Evolutionary conservation across 495 filamentous ascomycete genomes (phyloP), one percentile per base, ranked within the genome.

Genomic region (Terfezia boudieri): DNA sequence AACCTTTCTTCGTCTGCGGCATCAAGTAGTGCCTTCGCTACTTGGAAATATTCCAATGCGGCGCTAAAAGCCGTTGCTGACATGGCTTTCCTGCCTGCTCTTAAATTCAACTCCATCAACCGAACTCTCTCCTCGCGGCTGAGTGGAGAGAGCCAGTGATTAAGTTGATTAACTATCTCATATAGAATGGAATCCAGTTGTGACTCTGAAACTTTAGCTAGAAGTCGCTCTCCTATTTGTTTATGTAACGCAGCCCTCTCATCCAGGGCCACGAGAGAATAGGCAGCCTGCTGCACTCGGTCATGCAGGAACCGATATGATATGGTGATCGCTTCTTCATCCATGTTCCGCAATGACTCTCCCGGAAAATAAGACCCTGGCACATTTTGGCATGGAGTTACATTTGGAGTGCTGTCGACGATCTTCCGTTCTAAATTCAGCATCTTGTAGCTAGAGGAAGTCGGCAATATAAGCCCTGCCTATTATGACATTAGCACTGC

Each of bases 221-320:
- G 48, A 20, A 65, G 37, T 37, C 62, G 58, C 20, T 52, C 57
- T 23, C 62, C 62, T 55, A 65, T 62, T 59, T 62, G 61, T 23
- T 62, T 63, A 53, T 65, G 62, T 53, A 65, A 54, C 16, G 62
- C 62, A n/a, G 59, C 54, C 11, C 62, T 59, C 37, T 65, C 62
- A 36, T 56, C 55, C 20, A 16, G 36, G 6, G 62, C 59, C 50
- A 65, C 61, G 37, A 65, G 56, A 2, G 59, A 63, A 53, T 65
- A 65, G 32, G 62, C 62, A 12, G 62, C 62, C 37, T 65, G 62
- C 16, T 60, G 62, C 20, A 65, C 62, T 35, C 62, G 58, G 48
- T 65, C 62, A 53, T 65, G 62, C 14, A 65, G 56, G 55, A 65
- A 65, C 32, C 57, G 61, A 46, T 65, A 65, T 14, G 62, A 64